Base-by-base conservation (phyloP, 805 yeast species). In the Zygosaccharomyces bailii region DNA sequence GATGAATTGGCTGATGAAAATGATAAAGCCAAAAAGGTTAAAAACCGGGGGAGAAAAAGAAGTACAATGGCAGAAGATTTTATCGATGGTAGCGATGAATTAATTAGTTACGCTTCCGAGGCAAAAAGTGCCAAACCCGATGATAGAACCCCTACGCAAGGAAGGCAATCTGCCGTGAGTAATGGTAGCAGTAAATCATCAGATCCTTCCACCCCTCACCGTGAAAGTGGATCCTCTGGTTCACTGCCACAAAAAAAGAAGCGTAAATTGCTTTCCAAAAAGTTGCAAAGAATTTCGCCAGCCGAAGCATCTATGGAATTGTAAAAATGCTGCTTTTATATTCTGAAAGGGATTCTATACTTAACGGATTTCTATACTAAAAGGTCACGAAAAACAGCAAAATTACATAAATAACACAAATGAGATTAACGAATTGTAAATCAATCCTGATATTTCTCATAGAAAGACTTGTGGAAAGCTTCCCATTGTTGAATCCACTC, bases 401-500 rank as follows among this genome's bases (percentile, higher is more conserved):
- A 13, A n/a, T n/a, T 6, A 34, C n/a, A 20, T 5, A 32, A n/a
- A 32, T 16, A 16, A 32, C 16, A 23, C 9, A 24, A 23, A n/a
- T n/a, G n/a, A n/a, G n/a, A n/a, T n/a, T n/a, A 16, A 14, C 21
- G 16, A 10, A 21, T 31, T 18, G 11, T 5, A 14, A 18, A 32
- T 43, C 46, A 59, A 43, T 60, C 61, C 44, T 68, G 71, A 52
- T 79, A 87, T 57, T 78, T 69, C 11, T 67, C 59, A 66, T 85
- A 78, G 63, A 93, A 93, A 35, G 71, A 66, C 35, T 72, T 69
- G 69, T 93, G 99, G 77, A 93, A 93, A 13, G 69, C 66, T 42
- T 76, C 76, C 89, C 97, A 87, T 36, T 72, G 67, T 14, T 78
- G 74, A 53, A 89, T 86, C 88, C 96, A 88, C 56, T 87, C 91